These are phyloP conservation scores for Sporisorium exsertum DNA, from an alignment of 1,284 basidiomycete species.

Conservation along the genomic window DNA sequence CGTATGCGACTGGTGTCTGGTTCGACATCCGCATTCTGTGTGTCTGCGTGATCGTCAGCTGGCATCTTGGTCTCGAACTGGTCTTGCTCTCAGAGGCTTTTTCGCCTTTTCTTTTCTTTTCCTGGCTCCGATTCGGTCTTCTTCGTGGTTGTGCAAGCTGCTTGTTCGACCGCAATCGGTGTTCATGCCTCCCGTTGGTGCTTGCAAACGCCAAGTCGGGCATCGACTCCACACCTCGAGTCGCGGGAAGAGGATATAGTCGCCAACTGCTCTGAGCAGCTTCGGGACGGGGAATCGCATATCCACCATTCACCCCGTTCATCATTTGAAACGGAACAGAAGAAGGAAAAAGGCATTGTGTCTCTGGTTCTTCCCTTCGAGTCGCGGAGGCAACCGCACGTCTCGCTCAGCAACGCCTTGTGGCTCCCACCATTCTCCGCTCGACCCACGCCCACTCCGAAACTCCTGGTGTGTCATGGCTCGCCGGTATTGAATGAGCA, in stretches of 20 bases:
- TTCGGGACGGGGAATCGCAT: not conserved
- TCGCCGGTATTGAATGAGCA: too few relatives aligned
- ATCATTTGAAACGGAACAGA: not conserved
- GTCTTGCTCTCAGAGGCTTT: not conserved
- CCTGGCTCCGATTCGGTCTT: slow-evolving; percentile 5
- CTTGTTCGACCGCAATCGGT: not conserved
- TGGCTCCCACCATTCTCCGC: slow-evolving; percentile 10
- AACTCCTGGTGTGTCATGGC: not conserved
- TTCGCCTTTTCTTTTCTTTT: not conserved
- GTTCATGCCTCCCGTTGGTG: not conserved
- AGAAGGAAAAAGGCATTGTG: not conserved
- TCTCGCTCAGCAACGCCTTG: slow-evolving; percentile 8
- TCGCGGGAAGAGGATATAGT: not conserved
- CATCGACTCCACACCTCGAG: not conserved
- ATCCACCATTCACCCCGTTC: not conserved
- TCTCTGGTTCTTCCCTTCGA: too few relatives aligned
- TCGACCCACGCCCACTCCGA: slow-evolving; percentile 16
- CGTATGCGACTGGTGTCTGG: not conserved
- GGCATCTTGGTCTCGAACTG: not conserved
- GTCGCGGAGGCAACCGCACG: slow-evolving; percentile 10
- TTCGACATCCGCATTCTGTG: not conserved
- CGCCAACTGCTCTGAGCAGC: not conserved
- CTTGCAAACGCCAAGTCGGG: not conserved
- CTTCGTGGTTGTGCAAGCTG: not conserved
- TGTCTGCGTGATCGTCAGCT: not conserved